Base-by-base conservation (phyloP, 768 basidiomycete genomes). In the Pleurotus djamor region DNA sequence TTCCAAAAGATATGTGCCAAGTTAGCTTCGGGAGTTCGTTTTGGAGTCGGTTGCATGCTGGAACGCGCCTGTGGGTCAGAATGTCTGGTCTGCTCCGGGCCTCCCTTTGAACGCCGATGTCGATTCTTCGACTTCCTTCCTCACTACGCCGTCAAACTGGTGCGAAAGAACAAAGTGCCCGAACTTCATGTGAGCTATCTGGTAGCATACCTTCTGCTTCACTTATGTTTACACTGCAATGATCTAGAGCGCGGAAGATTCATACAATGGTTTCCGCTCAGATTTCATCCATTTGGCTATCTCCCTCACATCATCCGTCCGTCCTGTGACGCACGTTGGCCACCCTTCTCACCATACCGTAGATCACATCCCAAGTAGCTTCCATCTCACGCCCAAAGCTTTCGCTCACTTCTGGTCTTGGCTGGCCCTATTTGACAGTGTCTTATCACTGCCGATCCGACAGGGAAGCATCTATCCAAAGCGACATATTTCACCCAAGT, bases 221-320 rank as follows among this genome's bases (percentile, higher is more conserved):
- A 61, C 7, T 48, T 61, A 55, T 35, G 34, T 35, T 16, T 34
- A 7, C 12, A 12, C 21, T 28, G 21, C 21, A 28, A 41, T 55
- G 36, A 33, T 41, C 54, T 62, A 83, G 82, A 78, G 75, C 50
- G 59, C 64, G 17, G 73, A 79, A 32, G 96, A 98, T 71, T 94
- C 94, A 0, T 96, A 85, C 72, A 83, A 84, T 60, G 91, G 85
- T 6, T 97, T 98, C 72, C 88, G 96, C 37, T 96, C 94, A 4
- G 90, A 98, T 72, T 96, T 93, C 69, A 88, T 98, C 49, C 96
- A 98, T 70, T 81, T 96, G 57, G 94, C 94, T 0, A 80, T 94
- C 43, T 97, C 96, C 1, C 75, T 97, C 64, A 83, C 83, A 28
- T 89, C 91, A 2, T 87, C 87, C 5, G 76, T 85, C 17, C 73